Base-by-base conservation (phyloP, 495 filamentous ascomycete species). In the Viridothelium virens region DNA sequence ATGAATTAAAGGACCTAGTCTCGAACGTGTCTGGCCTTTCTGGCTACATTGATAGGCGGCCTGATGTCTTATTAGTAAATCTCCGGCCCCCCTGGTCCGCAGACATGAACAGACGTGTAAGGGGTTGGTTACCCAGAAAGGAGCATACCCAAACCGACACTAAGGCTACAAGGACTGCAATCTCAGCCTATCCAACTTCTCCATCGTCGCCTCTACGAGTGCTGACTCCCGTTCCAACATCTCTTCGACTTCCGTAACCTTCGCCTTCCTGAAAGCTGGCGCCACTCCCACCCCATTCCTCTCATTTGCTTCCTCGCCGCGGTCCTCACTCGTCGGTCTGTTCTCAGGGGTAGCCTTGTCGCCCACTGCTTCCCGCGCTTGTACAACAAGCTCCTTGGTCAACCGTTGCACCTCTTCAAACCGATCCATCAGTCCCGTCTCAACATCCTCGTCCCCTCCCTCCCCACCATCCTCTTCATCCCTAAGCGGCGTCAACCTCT, bases 381-480 rank as follows among this genome's bases (percentile, higher is more conserved):
- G 63, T 59, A 34, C 56, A 3, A 66, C 61, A 31, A 78, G 39
- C 10, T 62, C 38, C 33, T 69, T 34, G 47, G 71, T 68, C 63
- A 75, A 38, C 38, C 39, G 25, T 59, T 56, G 66, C 7, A 74
- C 69, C 31, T 70, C 67, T 31, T 74, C 67, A 46, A 74, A 64
- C 10, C 75, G 71, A 34, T 66, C 48, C 59, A 65, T 68, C 9
- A 70, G 64, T 31, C 71, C 72, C 41, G 65, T 44, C 33, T 69
- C 36, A 9, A 72, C 71, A 53, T 81, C 72, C 50, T 76, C 73
- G 37, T 72, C 71, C 14, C 73, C 75, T 65, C 84, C 65, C 5
- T 59, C 61, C 4, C 38, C 82, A 3, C 74, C 78, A 63, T 87
- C 91, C 85, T 74, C 90, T 82, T 56, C 89, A 78, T 68, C 78